These are phyloP conservation scores for Amoeboaphelidium occidentale DNA, from an alignment of 371 early-diverging fungal species.

Conservation along the genomic window DNA sequence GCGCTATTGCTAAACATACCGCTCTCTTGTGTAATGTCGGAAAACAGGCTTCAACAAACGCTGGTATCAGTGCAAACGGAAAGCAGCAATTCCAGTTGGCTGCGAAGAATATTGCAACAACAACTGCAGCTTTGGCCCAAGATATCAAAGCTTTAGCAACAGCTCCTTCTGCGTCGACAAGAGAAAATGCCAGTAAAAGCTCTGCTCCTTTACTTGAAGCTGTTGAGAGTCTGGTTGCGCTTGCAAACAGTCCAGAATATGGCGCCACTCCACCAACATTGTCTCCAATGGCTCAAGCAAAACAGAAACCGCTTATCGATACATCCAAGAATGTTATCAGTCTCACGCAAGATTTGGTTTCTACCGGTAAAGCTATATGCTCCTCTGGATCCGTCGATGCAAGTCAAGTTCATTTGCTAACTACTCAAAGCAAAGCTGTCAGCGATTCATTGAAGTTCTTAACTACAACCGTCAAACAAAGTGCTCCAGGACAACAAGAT, in stretches of 20 bases:
- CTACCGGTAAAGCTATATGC: constrained; percentile 10
- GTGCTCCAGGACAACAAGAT: constrained; percentile 20
- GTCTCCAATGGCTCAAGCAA: constrained; percentile 4
- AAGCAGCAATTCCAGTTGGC: constrained; percentile 9
- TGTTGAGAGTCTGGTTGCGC: constrained; percentile 10
- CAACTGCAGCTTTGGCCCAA: constrained; percentile 12
- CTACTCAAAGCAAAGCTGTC: constrained; percentile 5
- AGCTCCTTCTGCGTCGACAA: constrained; percentile 4
- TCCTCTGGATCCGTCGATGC: constrained; percentile 7
- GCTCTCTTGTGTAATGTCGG: constrained; percentile 11
- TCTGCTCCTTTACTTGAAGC: constrained; percentile 11
- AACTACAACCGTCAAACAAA: constrained; percentile 5
- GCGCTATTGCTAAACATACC: constrained; percentile 15
- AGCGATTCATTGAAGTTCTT: constrained; percentile 9
- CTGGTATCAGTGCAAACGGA: constrained; percentile 4
- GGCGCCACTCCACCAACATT: constrained; percentile 13
- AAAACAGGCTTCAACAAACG: constrained; percentile 10
- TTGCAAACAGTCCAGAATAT: constrained; percentile 13
- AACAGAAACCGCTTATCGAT: constrained; percentile 16
- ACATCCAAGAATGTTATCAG: constrained; percentile 5
- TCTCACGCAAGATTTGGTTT: constrained; percentile 7
- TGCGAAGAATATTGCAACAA: constrained; percentile 13
- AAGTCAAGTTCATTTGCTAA: constrained; percentile 4
- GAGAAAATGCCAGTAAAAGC: constrained; percentile 5
- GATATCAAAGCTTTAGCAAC: constrained; percentile 16